Evolutionary conservation across 108 stramenopile species (phyloP).

Genomic region (Nitzschia palea): DNA sequence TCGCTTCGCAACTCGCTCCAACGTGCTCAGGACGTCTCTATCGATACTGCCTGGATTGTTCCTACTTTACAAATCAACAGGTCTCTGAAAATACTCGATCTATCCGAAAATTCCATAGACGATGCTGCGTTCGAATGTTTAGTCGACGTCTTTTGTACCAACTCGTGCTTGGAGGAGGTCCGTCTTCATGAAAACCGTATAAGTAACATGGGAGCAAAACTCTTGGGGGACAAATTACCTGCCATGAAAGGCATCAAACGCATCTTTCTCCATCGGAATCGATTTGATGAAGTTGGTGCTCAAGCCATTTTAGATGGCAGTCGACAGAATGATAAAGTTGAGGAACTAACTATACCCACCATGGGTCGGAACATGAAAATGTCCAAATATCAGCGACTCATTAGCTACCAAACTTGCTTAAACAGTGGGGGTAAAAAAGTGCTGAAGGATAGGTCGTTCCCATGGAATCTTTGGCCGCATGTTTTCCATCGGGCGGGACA

Average conservation of each 20-base stretch:
- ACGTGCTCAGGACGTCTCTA: background rate
- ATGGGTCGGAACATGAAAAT: background rate
- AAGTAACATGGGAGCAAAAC: background rate
- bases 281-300: conserved; percentile 1
- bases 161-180: conserved; percentile 1
- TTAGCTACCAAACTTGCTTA: conserved; percentile 15
- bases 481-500: conserved; percentile 4
- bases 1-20: background rate
- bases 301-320: background rate
- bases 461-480: conserved; percentile 5
- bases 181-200: conserved; percentile 13
- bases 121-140: background rate
- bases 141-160: background rate
- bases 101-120: background rate
- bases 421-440: conserved; percentile 8
- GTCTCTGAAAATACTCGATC: conserved; percentile 6
- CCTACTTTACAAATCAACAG: background rate
- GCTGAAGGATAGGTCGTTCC: background rate
- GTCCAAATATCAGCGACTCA: conserved; percentile 6
- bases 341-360: conserved; percentile 4
- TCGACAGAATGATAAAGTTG: background rate
- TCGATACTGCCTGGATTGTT: background rate
- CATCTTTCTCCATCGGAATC: conserved; percentile 14
- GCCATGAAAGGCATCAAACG: background rate
- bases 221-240: conserved; percentile 1